Evolutionary conservation across 352 stramenopile species (phyloP).

Genomic region (Phytopythium boreale): DNA sequence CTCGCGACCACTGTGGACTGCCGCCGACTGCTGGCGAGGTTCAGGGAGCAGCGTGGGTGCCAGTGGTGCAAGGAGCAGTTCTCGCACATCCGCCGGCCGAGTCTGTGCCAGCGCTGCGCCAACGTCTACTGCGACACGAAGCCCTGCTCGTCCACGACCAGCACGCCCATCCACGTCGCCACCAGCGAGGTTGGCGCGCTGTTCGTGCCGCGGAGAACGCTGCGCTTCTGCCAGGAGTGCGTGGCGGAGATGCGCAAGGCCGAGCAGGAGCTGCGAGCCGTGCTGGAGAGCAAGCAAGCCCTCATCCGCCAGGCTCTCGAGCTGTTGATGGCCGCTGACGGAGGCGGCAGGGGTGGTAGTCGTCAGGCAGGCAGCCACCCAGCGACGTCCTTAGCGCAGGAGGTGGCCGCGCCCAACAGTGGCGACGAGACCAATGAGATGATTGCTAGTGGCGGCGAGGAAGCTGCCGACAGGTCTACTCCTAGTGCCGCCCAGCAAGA

Average conservation of each 20-base stretch:
- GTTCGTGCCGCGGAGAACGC: constrained; percentile 15
- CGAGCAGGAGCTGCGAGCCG: constrained; percentile 57
- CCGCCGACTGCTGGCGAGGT: constrained; percentile 60
- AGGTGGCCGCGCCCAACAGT: neutral
- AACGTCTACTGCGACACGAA: constrained; percentile 79
- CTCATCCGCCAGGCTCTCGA: constrained; percentile 49
- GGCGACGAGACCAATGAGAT: neutral
- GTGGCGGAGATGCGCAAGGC: constrained; percentile 66
- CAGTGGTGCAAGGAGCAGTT: constrained; percentile 82
- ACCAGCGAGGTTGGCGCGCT: neutral
- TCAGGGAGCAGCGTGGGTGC: constrained; percentile 53
- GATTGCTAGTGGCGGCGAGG: neutral
- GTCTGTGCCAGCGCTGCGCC: constrained; percentile 76
- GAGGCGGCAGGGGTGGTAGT: constrained; percentile 10
- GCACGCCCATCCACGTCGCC: neutral
- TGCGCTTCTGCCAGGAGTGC: constrained; percentile 77
- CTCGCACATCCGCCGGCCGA: constrained; percentile 54
- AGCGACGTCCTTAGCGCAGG: neutral
- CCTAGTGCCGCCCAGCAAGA: neutral
- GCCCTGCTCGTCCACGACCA: constrained; percentile 59
- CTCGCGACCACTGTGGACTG: constrained; percentile 59
- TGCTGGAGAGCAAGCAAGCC: constrained; percentile 60
- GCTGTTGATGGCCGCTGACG: constrained; percentile 15
- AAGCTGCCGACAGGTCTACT: neutral
- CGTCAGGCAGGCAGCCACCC: constrained; percentile 8